Evolutionary conservation across 1,284 basidiomycete species (phyloP).

Genomic region (Apiotrichum brassicae): DNA sequence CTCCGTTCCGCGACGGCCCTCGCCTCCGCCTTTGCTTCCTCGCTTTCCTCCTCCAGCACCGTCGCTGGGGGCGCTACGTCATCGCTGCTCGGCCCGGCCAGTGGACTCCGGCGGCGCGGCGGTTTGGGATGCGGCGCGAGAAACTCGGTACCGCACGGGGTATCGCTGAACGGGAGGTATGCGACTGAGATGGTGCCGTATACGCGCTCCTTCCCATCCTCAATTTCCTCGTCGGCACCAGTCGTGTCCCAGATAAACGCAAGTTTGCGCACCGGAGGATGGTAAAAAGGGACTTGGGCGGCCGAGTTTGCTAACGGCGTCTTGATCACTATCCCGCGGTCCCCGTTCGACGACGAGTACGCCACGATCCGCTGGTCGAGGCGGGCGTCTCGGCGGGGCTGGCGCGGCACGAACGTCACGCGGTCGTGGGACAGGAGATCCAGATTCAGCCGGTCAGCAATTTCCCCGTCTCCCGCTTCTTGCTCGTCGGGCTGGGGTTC

Average conservation of each 20-base stretch:
- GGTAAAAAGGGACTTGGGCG: slow-evolving; percentile 42
- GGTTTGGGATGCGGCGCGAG: slow-evolving; percentile 11
- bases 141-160: slow-evolving; percentile 4
- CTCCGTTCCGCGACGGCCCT: slow-evolving; percentile 41
- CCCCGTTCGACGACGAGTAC: slow-evolving; percentile 2
- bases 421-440: slow-evolving; percentile 26
- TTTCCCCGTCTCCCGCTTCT: slow-evolving; percentile 5
- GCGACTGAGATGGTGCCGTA: slow-evolving; percentile 23
- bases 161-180: slow-evolving; percentile 28
- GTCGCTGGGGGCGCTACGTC: slow-evolving; percentile 11
- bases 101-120: slow-evolving; percentile 27
- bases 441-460: slow-evolving; percentile 14
- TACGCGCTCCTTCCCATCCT: not conserved
- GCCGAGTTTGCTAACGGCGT: slow-evolving; percentile 25
- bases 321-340: slow-evolving; percentile 30
- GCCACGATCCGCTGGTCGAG: slow-evolving; percentile 27
- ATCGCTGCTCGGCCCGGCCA: slow-evolving; percentile 19
- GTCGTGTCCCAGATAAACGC: slow-evolving; percentile 33
- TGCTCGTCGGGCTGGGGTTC: slow-evolving; percentile 22
- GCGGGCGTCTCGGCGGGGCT: slow-evolving; percentile 34
- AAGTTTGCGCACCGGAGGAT: slow-evolving; percentile 38
- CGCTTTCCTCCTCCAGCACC: slow-evolving; percentile 11
- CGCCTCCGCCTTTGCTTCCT: slow-evolving; percentile 5
- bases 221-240: slow-evolving; percentile 3
- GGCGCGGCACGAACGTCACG: slow-evolving; percentile 37